Evolutionary conservation across 768 basidiomycete species (phyloP).

Genomic region (Suillus fuscotomentosus): DNA sequence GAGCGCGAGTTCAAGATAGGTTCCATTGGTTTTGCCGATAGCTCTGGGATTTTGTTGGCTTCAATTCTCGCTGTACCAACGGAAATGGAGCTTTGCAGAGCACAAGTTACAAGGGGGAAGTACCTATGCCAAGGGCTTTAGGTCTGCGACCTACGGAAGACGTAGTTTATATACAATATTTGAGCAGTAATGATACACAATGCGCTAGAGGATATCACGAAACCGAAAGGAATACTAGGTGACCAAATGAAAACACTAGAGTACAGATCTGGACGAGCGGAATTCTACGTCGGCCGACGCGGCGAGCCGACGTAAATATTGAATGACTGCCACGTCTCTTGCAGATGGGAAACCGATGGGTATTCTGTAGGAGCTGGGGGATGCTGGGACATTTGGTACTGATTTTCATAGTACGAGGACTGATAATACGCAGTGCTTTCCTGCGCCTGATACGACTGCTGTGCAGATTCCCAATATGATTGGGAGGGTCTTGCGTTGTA

Average conservation of each 20-base stretch:
- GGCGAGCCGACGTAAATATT: constrained; percentile 49
- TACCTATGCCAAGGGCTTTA: constrained; percentile 65
- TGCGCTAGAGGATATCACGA: not conserved
- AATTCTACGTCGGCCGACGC: constrained; percentile 6
- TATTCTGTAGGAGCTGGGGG: constrained; percentile 35
- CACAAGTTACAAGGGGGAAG: constrained; percentile 71
- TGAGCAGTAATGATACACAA: not conserved
- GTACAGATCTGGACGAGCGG: not conserved
- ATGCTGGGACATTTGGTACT: constrained; percentile 14
- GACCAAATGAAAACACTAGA: constrained; percentile 8
- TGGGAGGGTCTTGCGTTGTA: constrained; percentile 5
- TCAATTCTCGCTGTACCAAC: constrained; percentile 40
- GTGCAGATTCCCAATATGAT: constrained; percentile 15
- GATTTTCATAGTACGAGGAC: not conserved
- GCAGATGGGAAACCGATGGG: constrained; percentile 44
- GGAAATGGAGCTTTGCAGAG: constrained; percentile 73
- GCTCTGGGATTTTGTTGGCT: constrained; percentile 59
- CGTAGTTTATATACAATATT: not conserved
- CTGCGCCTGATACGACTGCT: constrained; percentile 3
- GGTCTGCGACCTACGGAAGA: not conserved
- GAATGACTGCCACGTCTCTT: constrained; percentile 72
- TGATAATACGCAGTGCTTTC: constrained; percentile 8
- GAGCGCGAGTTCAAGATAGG: constrained; percentile 90
- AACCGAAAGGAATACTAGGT: not conserved
- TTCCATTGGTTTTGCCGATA: constrained; percentile 84